Evolutionary conservation across 1,284 basidiomycete species (phyloP).

Genomic region (Naganishia cerealis): DNA sequence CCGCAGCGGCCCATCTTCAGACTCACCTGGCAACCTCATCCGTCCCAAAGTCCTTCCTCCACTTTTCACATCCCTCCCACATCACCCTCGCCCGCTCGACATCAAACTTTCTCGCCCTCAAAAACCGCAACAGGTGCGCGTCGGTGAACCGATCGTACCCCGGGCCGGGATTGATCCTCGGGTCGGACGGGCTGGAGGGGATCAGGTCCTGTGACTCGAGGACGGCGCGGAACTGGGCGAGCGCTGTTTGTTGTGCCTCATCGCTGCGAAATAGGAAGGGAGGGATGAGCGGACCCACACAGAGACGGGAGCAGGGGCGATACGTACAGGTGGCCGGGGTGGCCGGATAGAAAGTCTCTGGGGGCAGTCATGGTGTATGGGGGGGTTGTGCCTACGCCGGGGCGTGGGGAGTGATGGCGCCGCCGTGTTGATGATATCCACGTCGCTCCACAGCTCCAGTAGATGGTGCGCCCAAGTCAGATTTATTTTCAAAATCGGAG

Average conservation of each 20-base stretch:
- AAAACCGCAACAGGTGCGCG: constrained; percentile 76
- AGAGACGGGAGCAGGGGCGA: not conserved
- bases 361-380: constrained; percentile 24
- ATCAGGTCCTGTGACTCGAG: constrained; percentile 25
- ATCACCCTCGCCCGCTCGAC: constrained; percentile 77
- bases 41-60: constrained; percentile 84
- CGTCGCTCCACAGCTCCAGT: not conserved
- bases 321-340: constrained; percentile 72
- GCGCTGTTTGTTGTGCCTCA: constrained; percentile 66
- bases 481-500: not conserved
- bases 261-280: constrained; percentile 47
- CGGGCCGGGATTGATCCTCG: constrained; percentile 44
- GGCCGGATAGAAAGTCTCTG: constrained; percentile 66
- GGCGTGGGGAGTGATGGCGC: not conserved
- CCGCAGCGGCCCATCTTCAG: constrained; percentile 27
- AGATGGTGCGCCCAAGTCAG: too few species aligned
- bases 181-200: constrained; percentile 36
- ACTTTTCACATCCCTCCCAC: constrained; percentile 79
- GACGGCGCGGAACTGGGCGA: constrained; percentile 67
- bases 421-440: constrained; percentile 3
- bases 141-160: constrained; percentile 74
- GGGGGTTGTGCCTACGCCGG: not conserved
- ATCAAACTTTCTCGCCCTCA: constrained; percentile 92
- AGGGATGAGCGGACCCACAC: not conserved
- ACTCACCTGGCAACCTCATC: constrained; percentile 80